Base-by-base conservation (phyloP, 768 basidiomycete species). In the Amanita exitialis region DNA sequence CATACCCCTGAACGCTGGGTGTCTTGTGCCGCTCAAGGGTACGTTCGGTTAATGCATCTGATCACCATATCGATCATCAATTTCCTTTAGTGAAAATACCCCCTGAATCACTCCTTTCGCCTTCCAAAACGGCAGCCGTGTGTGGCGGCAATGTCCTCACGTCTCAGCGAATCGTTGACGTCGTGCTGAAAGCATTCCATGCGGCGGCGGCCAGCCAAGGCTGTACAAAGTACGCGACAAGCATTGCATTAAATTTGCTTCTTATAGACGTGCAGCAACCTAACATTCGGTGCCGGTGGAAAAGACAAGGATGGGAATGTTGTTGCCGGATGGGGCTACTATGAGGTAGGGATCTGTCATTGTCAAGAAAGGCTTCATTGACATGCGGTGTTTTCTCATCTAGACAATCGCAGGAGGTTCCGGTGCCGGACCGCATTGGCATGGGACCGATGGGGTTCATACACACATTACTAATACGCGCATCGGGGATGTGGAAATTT, bases 371-470 rank as follows among this genome's bases (percentile, higher is more conserved):
- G 44, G 8, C 47, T 51, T 52, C 49, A 46, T 47, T 55, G 54
- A 15, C 35, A 44, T 52, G 23, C 36, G 38, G 25, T 36, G 38
- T 44, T 46, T 54, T 47, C 32, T 47, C 52, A 15, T 27, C 49
- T 57, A 92, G 88, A 97, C 94, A 0, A 92, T 96, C 50, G 91
- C 90, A 3, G 94, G 93, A 6, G 94, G 94, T 18, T 89, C 88
- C 4, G 94, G 94, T 4, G 92, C 94, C 0, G 93, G 94, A 0
- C 83, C 87, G 2, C 64, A 66, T 8, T 95, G 92, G 93, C 82
- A 93, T 59, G 94, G 94, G 3, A 91, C 90, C 13, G 89, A 88
- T 21, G 93, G 93, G 6, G 88, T 95, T 2, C 93, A 95, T 64
- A 92, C 90, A 1, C 90, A 93, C 61, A 92, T 92, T 58, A 93